These are phyloP conservation scores for Trichoderma pleuroti DNA, from an alignment of 2,329 filamentous ascomycete species.

Conservation along the genomic window DNA sequence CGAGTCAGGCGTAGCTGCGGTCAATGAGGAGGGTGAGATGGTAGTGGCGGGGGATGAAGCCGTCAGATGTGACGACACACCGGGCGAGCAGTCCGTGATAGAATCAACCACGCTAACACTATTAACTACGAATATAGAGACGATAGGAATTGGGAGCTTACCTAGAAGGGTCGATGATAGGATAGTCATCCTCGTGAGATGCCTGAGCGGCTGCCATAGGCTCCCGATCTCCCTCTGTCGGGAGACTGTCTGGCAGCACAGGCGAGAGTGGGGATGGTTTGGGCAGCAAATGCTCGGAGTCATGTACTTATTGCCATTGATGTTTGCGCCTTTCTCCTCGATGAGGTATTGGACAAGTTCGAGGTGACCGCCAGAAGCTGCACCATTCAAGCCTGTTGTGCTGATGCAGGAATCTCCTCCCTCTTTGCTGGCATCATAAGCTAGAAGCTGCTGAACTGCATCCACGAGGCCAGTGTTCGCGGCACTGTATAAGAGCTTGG, in stretches of 20 bases:
- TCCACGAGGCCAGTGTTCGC: no score
- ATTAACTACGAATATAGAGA: background rate
- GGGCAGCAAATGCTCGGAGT: background rate
- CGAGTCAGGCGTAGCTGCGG: fast-evolving
- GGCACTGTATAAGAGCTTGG: no score
- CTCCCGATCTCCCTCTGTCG: background rate
- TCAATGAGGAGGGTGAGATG: background rate
- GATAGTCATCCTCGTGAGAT: background rate
- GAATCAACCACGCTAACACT: background rate
- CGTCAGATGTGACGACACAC: background rate
- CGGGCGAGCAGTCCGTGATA: background rate
- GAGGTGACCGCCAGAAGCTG: no score
- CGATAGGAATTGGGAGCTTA: background rate
- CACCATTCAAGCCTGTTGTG: no score
- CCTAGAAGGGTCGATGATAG: background rate
- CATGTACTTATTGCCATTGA: no score
- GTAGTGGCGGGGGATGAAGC: background rate
- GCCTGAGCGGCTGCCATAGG: background rate
- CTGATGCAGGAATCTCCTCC: no score
- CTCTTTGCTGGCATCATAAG: no score
- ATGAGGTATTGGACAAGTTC: no score
- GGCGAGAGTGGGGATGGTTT: no score
- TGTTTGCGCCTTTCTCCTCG: no score
- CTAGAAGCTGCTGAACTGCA: no score
- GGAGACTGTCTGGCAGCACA: background rate